A percentile compares a stretch with the other conserved stretches of the same genome.
These are phyloP conservation scores for Citrus australasica DNA, from an alignment of 345 rosid species.

Conservation along the genomic window DNA sequence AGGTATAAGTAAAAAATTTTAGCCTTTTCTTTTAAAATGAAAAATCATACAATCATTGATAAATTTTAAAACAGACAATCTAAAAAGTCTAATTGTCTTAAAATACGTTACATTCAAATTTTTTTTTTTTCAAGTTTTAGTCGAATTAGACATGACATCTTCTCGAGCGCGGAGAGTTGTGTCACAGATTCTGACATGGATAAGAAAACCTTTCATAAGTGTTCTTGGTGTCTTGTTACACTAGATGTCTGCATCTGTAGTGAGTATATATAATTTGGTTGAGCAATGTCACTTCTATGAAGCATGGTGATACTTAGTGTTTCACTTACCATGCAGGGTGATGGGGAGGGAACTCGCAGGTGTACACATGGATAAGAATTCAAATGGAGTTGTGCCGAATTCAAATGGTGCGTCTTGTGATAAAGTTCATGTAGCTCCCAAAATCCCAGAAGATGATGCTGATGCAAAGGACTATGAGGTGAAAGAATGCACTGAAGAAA, in stretches of 20 bases:
- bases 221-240: neutral
- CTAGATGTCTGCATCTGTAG: neutral
- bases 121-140: neutral
- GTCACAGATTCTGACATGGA: neutral
- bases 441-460: conserved; percentile 32
- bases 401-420: conserved; percentile 32
- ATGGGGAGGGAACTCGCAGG: conserved; percentile 76
- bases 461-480: conserved; percentile 55
- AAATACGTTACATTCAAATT: too few relatives aligned
- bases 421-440: conserved; percentile 47
- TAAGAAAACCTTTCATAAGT: neutral
- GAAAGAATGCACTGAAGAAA: conserved; percentile 45
- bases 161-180: neutral
- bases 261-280: neutral
- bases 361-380: conserved; percentile 57
- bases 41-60: neutral
- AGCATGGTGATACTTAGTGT: conserved; percentile 8
- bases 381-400: conserved; percentile 37
- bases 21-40: neutral
- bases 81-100: neutral
- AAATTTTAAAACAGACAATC: too few relatives aligned
- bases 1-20: neutral
- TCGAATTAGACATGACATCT: neutral
- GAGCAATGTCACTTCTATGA: conserved; percentile 4
- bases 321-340: conserved; percentile 35